Evolutionary conservation across 306 rosid species (phyloP).

Genomic region (Citrullus amarus): DNA sequence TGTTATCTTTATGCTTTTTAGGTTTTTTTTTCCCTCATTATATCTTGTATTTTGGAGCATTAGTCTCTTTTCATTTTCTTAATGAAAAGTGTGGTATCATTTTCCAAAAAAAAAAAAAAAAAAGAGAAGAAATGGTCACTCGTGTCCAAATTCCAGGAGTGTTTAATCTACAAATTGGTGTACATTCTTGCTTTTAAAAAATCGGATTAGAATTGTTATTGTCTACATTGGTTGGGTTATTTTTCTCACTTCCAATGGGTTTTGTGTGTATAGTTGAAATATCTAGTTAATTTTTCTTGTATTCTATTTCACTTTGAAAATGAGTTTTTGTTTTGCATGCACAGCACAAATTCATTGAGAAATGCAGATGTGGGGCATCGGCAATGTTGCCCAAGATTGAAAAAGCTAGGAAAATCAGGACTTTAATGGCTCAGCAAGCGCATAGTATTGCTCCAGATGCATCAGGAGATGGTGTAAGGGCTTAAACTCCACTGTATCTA

Average conservation of each 20-base stretch:
- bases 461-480: constrained; percentile 49
- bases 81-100: no score
- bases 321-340: constrained; percentile 15
- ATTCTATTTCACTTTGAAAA: constrained; percentile 15
- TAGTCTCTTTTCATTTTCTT: no score
- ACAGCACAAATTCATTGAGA: constrained; percentile 92
- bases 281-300: constrained; percentile 14
- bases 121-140: no score
- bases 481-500: not conserved
- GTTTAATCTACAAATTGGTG: not conserved
- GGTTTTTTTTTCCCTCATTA: no score
- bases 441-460: constrained; percentile 44
- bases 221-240: not conserved
- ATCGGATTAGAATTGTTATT: not conserved
- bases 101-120: no score
- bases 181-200: not conserved
- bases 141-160: not conserved
- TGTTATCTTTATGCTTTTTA: no score
- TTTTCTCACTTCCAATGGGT: not conserved
- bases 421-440: constrained; percentile 67
- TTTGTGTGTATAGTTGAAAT: not conserved
- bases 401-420: constrained; percentile 72
- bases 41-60: no score
- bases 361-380: constrained; percentile 72
- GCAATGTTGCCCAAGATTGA: constrained; percentile 76